Evolutionary conservation across 352 stramenopile species (phyloP).

Genomic region (Globisporangium carolinianum): DNA sequence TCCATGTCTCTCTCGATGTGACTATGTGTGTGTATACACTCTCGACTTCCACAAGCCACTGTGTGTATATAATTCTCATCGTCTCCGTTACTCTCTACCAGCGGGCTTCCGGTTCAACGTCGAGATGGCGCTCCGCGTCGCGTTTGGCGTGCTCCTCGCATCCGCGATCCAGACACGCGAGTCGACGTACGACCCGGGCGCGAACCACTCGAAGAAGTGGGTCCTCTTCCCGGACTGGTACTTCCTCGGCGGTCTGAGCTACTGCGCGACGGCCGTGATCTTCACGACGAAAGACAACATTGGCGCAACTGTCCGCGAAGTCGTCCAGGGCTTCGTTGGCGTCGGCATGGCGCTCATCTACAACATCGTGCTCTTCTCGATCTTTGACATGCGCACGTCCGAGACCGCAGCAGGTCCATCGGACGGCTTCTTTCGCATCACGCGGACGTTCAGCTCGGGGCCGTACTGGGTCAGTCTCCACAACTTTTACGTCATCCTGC

Average conservation of each 20-base stretch:
- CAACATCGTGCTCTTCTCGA: slow-evolving; percentile 52
- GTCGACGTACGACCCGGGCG: slow-evolving; percentile 19
- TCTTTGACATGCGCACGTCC: slow-evolving; percentile 26
- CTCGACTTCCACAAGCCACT: no score
- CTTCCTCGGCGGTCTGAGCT: slow-evolving; percentile 67
- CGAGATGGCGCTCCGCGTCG: slow-evolving; percentile 43
- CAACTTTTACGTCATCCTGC: slow-evolving; percentile 41
- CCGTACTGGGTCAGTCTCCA: slow-evolving; percentile 46
- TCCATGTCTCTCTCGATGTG: background rate
- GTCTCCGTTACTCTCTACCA: slow-evolving; percentile 3
- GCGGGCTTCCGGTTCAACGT: slow-evolving; percentile 26
- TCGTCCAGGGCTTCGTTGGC: slow-evolving; percentile 32
- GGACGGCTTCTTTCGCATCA: slow-evolving; percentile 38
- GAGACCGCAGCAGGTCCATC: slow-evolving; percentile 16
- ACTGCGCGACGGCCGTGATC: slow-evolving; percentile 37
- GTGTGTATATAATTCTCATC: no score
- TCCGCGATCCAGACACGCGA: slow-evolving; percentile 53
- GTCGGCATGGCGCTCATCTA: slow-evolving; percentile 50
- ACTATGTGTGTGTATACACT: background rate
- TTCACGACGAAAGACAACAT: slow-evolving; percentile 34
- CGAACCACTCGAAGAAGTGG: slow-evolving; percentile 38
- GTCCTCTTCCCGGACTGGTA: slow-evolving; percentile 54
- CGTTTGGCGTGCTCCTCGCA: slow-evolving; percentile 46
- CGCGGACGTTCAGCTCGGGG: slow-evolving; percentile 34
- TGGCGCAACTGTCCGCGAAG: slow-evolving; percentile 30